Evolutionary conservation across 306 rosid species (phyloP), one percentile per base, ranked within the genome.

Genomic region (Glycyrrhiza uralensis): DNA sequence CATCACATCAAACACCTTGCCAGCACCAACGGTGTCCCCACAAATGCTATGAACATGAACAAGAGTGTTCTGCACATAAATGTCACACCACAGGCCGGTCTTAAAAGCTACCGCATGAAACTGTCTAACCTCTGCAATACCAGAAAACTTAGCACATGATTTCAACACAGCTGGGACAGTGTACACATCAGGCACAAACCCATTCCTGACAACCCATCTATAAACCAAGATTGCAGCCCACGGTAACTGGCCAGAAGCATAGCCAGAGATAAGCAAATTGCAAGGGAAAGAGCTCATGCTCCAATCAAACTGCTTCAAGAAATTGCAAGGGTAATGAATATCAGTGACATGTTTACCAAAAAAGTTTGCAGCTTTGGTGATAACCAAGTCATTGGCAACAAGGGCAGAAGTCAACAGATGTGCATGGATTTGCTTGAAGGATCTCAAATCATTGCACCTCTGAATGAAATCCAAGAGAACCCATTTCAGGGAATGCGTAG

Each of bases 1-100:
- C 94, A 93, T 89, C 7, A 80, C 89, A 69, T 90, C 97, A 20
- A 93, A 90, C 92, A 78, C 86, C 75, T 45, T 80, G 19, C 54
- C 20, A 12, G 94, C 97, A 75, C 28, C n/a, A 22, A 38, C 22
- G 20, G 59, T 81, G 50, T 82, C 89, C 14, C 89, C 92, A 68
- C 90, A 90, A 65, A 80, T 76, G 45, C 85, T 44, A 44, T 79
- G 87, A 49, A 82, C 86, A 82, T 87, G 81, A 6, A 88, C 77
- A 19, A 90, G 83, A 45, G 76, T 75, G 79, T 87, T 90, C 46
- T 85, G 89, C 80, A 87, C 90, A 69, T 75, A 87, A 14, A 77
- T 76, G 66, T 88, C 90, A 63, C 85, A 55, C 72, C 71, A 76
- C 75, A 83, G 68, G 0, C 90, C 95, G 75, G 69, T 75, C 75